Percentiles rank a stretch among this genome's conserved stretches.
Evolutionary conservation across 495 filamentous ascomycete species (phyloP).

Genomic region (Friedmanniomyces simplex): DNA sequence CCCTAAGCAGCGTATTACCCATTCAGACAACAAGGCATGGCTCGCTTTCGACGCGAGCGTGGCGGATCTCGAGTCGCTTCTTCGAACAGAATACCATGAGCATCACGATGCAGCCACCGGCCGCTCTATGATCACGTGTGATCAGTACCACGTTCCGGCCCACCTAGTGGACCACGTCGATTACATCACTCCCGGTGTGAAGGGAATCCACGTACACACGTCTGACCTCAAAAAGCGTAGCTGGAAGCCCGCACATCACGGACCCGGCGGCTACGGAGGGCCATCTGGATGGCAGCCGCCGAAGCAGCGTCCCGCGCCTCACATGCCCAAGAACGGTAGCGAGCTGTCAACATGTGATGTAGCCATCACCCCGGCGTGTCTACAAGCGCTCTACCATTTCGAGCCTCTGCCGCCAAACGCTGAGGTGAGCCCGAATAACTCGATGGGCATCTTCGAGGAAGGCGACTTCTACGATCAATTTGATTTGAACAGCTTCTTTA

Average conservation of each 20-base stretch:
- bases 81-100: slow-evolving; percentile 18
- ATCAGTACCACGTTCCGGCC: slow-evolving; percentile 21
- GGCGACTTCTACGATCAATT: slow-evolving; percentile 10
- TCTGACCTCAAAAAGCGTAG: slow-evolving; percentile 6
- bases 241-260: background rate
- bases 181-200: slow-evolving; percentile 22
- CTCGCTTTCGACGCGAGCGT: slow-evolving; percentile 20
- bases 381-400: slow-evolving; percentile 19
- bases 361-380: slow-evolving; percentile 17
- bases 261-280: background rate
- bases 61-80: slow-evolving; percentile 6
- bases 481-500: slow-evolving; percentile 21
- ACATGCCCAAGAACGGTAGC: background rate
- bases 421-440: slow-evolving; percentile 14
- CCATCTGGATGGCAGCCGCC: slow-evolving; percentile 5
- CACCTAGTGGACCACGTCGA: slow-evolving; percentile 16
- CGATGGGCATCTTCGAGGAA: slow-evolving; percentile 21
- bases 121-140: slow-evolving; percentile 8
- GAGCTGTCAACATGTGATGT: slow-evolving; percentile 14
- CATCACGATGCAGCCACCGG: slow-evolving; percentile 11
- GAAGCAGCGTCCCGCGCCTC: background rate
- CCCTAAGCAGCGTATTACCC: slow-evolving; percentile 6
- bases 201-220: slow-evolving; percentile 6
- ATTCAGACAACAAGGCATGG: slow-evolving; percentile 22
- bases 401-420: slow-evolving; percentile 7